phyloP scores from a whole-genome alignment of 768 basidiomycete species.

The Tubosaeta brunneosetosa region DNA sequence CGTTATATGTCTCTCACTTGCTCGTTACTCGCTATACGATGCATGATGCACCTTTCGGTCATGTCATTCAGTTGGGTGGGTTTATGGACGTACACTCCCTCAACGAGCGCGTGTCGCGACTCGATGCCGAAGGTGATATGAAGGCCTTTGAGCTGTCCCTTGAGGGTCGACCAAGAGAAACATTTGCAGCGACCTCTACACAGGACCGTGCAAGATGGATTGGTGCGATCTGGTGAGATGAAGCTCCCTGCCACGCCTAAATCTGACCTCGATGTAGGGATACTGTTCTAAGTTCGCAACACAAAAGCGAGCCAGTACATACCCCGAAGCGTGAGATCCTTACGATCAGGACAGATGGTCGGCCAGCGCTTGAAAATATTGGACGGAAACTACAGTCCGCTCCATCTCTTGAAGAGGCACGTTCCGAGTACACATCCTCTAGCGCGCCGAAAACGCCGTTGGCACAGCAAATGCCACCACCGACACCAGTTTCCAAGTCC shows the following conservation, averaged over 20 bases:
- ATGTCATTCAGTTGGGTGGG: constrained; percentile 43
- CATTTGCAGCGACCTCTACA: constrained; percentile 57
- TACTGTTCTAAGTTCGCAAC: constrained; percentile 42
- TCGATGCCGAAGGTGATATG: constrained; percentile 37
- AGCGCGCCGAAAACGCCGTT: constrained; percentile 14
- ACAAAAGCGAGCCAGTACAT: constrained; percentile 8
- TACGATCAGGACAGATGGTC: constrained; percentile 16
- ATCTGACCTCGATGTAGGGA: constrained; percentile 43
- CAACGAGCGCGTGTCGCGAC: constrained; percentile 44
- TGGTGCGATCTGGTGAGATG: constrained; percentile 62
- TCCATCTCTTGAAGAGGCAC: constrained; percentile 15
- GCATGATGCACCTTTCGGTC: constrained; percentile 37
- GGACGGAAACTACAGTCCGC: constrained; percentile 1
- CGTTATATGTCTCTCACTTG: constrained; percentile 37
- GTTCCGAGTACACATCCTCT: constrained; percentile 27
- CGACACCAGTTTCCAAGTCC: constrained; percentile 27
- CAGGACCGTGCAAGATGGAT: constrained; percentile 70
- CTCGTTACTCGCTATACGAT: constrained; percentile 46
- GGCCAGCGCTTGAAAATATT: neutral
- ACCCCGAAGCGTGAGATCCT: constrained; percentile 3
- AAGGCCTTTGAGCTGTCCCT: constrained; percentile 66
- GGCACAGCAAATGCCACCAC: constrained; percentile 11
- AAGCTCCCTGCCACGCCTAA: neutral
- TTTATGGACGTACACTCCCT: constrained; percentile 67
- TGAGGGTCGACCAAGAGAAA: constrained; percentile 47